phyloP scores from a whole-genome alignment of 1,139 yeast genomes.

The Protomyces pachydermus region DNA sequence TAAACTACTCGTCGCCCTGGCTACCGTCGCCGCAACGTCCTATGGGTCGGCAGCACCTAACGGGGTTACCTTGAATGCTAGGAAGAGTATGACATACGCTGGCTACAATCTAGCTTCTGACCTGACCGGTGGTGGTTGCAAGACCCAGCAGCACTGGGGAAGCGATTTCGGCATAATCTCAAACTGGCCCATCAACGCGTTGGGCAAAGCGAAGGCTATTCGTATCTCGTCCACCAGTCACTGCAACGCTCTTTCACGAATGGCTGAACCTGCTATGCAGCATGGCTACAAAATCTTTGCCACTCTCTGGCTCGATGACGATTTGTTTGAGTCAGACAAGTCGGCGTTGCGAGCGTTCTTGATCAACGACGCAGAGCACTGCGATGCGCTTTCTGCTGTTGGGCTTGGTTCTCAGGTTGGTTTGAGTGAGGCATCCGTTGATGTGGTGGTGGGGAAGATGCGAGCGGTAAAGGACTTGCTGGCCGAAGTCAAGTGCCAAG shows the following conservation, averaged over 20 bases:
- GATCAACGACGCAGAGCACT: conserved; percentile 63
- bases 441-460: conserved; percentile 15
- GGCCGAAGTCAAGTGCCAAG: no score
- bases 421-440: conserved; percentile 66
- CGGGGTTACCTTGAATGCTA: no score
- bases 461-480: conserved; percentile 53
- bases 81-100: no score
- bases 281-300: conserved; percentile 68
- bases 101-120: conserved; percentile 42
- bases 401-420: conserved; percentile 89
- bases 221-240: conserved; percentile 83
- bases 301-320: conserved; percentile 90
- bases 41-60: no score
- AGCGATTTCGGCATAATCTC: conserved; percentile 56
- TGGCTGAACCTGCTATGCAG: conserved; percentile 70
- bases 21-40: no score
- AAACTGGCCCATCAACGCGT: conserved; percentile 45
- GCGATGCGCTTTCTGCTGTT: conserved; percentile 62
- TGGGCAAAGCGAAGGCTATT: conserved; percentile 49
- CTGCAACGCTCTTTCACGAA: conserved; percentile 73
- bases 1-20: no score
- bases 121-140: conserved; percentile 64
- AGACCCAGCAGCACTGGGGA: conserved; percentile 60
- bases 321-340: conserved; percentile 50
- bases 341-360: conserved; percentile 65